phyloP scores from a whole-genome alignment of 2,329 filamentous ascomycete genomes.

The Aspergillus spinulosporus region DNA sequence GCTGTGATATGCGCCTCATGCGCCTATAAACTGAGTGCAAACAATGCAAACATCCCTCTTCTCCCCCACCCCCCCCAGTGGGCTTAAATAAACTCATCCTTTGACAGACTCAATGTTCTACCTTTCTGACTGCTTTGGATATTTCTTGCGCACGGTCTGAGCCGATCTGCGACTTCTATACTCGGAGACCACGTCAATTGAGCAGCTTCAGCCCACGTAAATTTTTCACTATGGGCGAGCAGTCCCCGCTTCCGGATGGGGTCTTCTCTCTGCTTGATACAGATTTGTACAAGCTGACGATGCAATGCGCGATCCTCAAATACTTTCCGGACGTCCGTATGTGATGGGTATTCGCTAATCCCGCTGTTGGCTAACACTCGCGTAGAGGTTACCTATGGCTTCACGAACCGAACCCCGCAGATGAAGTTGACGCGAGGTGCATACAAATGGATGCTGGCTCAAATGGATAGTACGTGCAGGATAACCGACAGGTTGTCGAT shows the following conservation, averaged over 20 bases:
- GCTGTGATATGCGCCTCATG: not conserved
- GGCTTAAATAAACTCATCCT: conserved; percentile 8
- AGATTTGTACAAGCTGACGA: conserved; percentile 92
- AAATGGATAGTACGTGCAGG: conserved; percentile 68
- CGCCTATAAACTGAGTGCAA: conserved; percentile 9
- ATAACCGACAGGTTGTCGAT: not conserved
- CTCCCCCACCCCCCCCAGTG: conserved; percentile 5
- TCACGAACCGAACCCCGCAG: conserved; percentile 91
- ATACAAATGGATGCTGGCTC: conserved; percentile 79
- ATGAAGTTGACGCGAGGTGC: conserved; percentile 85
- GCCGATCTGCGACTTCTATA: not conserved
- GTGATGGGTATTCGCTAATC: conserved; percentile 19
- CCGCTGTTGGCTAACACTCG: conserved; percentile 11
- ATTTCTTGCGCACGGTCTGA: not conserved
- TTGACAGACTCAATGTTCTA: conserved; percentile 6
- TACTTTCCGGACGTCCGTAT: conserved; percentile 72
- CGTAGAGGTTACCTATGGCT: conserved; percentile 78
- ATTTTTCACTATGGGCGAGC: conserved; percentile 29
- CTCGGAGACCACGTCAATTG: not conserved
- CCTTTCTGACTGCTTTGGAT: conserved; percentile 3
- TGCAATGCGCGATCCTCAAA: conserved; percentile 95
- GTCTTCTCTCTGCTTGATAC: conserved; percentile 82
- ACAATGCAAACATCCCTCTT: conserved; percentile 17
- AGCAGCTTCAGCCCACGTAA: not conserved
- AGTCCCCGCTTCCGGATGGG: conserved; percentile 57